These are phyloP conservation scores for Penicillium ucsense DNA, from an alignment of 495 filamentous ascomycete genomes.

Conservation along the genomic window DNA sequence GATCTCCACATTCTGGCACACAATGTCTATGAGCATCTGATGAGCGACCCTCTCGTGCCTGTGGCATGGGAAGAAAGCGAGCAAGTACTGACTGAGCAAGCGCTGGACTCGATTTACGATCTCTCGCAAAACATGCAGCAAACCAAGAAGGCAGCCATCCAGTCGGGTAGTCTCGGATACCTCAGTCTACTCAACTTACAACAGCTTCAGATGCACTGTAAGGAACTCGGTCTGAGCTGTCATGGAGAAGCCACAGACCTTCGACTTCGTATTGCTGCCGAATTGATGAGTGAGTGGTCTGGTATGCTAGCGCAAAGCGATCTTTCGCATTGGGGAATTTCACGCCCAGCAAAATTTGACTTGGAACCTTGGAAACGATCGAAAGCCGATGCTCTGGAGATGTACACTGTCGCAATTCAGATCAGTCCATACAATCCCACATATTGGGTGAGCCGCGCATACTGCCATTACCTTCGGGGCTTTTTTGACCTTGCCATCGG, in stretches of 20 bases:
- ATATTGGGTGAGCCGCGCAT: slow-evolving; percentile 60
- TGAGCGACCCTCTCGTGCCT: slow-evolving; percentile 8
- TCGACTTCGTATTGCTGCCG: not conserved
- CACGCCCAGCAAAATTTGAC: slow-evolving; percentile 5
- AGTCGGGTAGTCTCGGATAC: not conserved
- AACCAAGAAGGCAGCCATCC: not conserved
- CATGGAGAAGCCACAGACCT: not conserved
- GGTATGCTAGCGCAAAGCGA: slow-evolving; percentile 9
- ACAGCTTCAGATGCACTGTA: not conserved
- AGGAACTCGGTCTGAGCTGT: not conserved
- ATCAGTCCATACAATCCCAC: slow-evolving; percentile 59
- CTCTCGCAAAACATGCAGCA: not conserved
- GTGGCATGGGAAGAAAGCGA: slow-evolving; percentile 1
- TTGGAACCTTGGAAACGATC: slow-evolving; percentile 6
- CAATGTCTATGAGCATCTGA: slow-evolving; percentile 20
- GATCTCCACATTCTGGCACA: slow-evolving; percentile 7
- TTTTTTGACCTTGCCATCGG: slow-evolving; percentile 78
- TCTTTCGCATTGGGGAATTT: slow-evolving; percentile 16
- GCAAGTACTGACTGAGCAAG: not conserved
- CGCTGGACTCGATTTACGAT: not conserved
- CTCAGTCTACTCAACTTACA: not conserved
- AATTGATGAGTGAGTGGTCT: slow-evolving; percentile 4
- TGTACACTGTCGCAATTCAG: slow-evolving; percentile 27
- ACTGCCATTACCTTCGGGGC: slow-evolving; percentile 55
- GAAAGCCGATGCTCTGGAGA: slow-evolving; percentile 14